Percentiles rank a stretch among this genome's conserved stretches.
Conservation (phyloP, 106 monocot genomes). For the Iris macrosiphon region DNA sequence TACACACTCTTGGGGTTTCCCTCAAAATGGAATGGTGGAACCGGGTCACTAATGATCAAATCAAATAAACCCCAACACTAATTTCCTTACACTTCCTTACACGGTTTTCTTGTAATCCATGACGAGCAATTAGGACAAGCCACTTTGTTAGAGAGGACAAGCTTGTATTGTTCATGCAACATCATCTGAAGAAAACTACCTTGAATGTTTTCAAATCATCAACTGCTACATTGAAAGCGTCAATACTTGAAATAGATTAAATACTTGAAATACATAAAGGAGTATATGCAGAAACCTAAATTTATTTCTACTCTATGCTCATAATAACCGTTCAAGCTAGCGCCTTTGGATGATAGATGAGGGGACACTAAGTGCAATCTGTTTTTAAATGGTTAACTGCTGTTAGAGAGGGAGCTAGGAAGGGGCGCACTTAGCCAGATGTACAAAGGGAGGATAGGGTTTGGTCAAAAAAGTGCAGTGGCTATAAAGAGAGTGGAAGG, state of each 20-base stretch:
- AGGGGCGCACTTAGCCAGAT: constrained; percentile 73
- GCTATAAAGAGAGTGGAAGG: constrained; percentile 70
- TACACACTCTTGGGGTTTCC: too few species aligned
- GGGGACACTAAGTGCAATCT: neutral
- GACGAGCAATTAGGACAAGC: too few species aligned
- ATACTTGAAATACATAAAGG: neutral
- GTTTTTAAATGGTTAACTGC: neutral
- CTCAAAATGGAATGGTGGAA: too few species aligned
- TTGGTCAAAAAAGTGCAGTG: constrained; percentile 31
- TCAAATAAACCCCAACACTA: too few species aligned
- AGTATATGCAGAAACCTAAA: neutral
- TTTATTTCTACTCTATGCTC: neutral
- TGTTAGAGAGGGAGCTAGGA: constrained; percentile 65
- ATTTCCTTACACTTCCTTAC: too few species aligned
- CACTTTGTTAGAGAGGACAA: too few species aligned
- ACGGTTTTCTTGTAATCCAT: too few species aligned
- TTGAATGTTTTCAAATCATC: too few species aligned
- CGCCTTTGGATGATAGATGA: neutral
- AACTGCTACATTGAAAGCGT: too few species aligned
- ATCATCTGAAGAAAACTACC: too few species aligned
- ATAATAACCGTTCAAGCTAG: neutral
- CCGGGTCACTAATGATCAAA: too few species aligned
- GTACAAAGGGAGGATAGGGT: constrained; percentile 44
- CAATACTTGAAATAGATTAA: neutral
- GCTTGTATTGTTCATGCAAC: too few species aligned